Conservation (phyloP, 139 green algal species). For the Limnomonas spitsbergensis region DNA sequence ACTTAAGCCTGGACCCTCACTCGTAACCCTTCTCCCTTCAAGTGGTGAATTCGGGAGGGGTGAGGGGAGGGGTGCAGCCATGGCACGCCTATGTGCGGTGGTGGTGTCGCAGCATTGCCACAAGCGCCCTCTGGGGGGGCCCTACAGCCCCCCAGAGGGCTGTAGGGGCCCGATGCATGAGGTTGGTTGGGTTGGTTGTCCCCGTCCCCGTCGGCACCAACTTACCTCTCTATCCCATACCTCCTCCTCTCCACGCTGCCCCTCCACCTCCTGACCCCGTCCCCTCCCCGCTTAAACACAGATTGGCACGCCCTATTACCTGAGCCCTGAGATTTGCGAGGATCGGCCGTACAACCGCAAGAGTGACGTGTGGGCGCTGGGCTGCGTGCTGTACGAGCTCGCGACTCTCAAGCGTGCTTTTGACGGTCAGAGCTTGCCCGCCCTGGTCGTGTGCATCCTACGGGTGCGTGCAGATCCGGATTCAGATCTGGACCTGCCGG, state of each 20-base stretch:
- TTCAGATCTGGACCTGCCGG: not conserved
- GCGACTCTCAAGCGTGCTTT: slow-evolving; percentile 56
- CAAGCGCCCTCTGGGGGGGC: too few relatives aligned
- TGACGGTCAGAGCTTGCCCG: slow-evolving; percentile 50
- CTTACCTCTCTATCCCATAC: not conserved
- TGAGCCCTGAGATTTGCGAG: slow-evolving; percentile 73
- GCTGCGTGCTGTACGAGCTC: slow-evolving; percentile 71
- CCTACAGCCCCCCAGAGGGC: too few relatives aligned
- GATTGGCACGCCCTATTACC: slow-evolving; percentile 60
- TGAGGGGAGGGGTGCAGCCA: too few relatives aligned
- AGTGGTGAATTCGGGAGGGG: too few relatives aligned
- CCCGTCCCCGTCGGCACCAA: too few relatives aligned
- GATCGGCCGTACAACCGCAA: slow-evolving; percentile 62
- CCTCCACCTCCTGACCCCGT: not conserved
- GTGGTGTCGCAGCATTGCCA: too few relatives aligned
- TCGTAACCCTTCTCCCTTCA: too few relatives aligned
- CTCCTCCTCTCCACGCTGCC: not conserved
- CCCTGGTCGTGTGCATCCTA: slow-evolving; percentile 53
- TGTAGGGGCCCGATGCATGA: too few relatives aligned
- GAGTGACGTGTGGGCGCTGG: slow-evolving; percentile 65
- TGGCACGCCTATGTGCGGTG: too few relatives aligned
- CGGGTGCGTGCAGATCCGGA: not conserved
- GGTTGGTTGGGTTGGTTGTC: too few relatives aligned
- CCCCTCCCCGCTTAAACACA: not conserved
- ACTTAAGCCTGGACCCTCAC: too few relatives aligned